These are phyloP conservation scores for Colletotrichum sp. DNA, from an alignment of 2,329 filamentous ascomycete species.

Conservation along the genomic window DNA sequence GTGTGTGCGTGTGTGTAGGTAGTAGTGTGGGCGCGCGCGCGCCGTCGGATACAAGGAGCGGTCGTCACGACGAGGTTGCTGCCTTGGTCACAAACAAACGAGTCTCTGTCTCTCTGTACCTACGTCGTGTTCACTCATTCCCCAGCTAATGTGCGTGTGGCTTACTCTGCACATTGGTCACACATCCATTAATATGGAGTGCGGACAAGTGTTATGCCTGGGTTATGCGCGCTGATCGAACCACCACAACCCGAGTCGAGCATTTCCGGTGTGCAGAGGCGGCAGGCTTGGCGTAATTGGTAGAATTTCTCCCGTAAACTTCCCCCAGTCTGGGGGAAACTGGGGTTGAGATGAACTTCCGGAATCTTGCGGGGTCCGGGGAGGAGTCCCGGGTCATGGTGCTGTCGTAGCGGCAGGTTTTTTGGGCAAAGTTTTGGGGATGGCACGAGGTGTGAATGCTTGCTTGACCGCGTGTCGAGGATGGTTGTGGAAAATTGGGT, in stretches of 20 bases:
- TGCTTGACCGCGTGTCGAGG: background rate
- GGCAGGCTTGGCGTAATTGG: background rate
- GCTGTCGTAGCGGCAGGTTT: background rate
- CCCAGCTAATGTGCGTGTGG: background rate
- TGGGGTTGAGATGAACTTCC: slow-evolving; percentile 5
- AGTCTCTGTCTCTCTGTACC: background rate
- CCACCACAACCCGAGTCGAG: background rate
- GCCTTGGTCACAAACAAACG: background rate
- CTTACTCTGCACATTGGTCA: background rate
- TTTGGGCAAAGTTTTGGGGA: background rate
- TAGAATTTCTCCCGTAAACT: background rate
- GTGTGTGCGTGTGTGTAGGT: background rate
- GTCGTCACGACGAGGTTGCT: background rate
- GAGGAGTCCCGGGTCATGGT: background rate
- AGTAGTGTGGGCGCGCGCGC: background rate
- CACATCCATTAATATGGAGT: background rate
- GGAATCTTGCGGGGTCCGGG: slow-evolving; percentile 11
- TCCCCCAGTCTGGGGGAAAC: slow-evolving; percentile 12
- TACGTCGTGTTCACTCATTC: background rate
- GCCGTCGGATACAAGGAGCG: background rate
- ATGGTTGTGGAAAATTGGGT: background rate
- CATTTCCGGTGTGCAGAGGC: background rate
- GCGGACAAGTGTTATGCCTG: background rate
- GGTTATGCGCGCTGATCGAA: background rate
- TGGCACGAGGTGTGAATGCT: background rate